These are phyloP conservation scores for Brettanomyces naardenensis DNA, from an alignment of 805 yeast genomes.

Conservation along the genomic window DNA sequence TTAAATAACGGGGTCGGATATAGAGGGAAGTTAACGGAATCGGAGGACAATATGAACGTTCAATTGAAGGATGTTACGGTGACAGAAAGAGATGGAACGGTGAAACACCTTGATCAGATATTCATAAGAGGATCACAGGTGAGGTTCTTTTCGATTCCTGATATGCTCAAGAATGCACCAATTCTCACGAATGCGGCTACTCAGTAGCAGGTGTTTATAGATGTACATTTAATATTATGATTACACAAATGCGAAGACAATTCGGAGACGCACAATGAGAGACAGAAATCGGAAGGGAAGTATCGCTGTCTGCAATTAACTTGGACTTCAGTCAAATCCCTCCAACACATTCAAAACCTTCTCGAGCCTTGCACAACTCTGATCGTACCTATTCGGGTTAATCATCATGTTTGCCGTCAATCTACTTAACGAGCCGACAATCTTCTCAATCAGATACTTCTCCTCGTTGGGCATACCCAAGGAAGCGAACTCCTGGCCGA, in stretches of 20 bases:
- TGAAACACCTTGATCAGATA: conserved; percentile 72
- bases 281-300: too few relatives aligned
- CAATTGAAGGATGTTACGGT: conserved; percentile 75
- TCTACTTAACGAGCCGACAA: conserved; percentile 77
- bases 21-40: conserved; percentile 77
- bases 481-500: conserved; percentile 65
- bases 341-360: conserved; percentile 81
- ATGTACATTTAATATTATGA: too few relatives aligned
- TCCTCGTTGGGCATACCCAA: conserved; percentile 71
- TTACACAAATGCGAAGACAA: too few relatives aligned
- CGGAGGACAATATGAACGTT: conserved; percentile 91
- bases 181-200: conserved; percentile 58
- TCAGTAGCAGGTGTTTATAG: not conserved
- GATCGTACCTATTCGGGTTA: conserved; percentile 72
- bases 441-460: conserved; percentile 71
- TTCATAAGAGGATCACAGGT: conserved; percentile 90
- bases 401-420: conserved; percentile 86
- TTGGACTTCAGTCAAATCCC: conserved; percentile 49
- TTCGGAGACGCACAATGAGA: too few relatives aligned
- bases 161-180: conserved; percentile 81
- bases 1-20: conserved; percentile 79
- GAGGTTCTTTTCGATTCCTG: conserved; percentile 80
- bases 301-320: too few relatives aligned
- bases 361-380: conserved; percentile 72
- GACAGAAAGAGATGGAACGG: conserved; percentile 69